phyloP scores from a whole-genome alignment of 1,284 basidiomycete genomes.

The Melampsora medusae region DNA sequence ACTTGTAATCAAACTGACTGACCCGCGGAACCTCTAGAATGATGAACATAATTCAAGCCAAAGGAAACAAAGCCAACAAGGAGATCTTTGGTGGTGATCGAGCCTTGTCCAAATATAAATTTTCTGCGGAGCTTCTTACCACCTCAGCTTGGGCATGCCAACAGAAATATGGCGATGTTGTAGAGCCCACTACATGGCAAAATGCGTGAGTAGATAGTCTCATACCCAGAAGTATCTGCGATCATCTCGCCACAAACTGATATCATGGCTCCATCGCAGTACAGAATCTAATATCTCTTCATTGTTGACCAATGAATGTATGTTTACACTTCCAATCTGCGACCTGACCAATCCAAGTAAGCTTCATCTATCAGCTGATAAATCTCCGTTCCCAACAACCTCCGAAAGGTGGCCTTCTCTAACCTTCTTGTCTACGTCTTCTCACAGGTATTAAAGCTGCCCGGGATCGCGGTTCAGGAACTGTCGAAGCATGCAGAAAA shows the following conservation, averaged over 20 bases:
- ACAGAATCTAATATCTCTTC: conserved; percentile 27
- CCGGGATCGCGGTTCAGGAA: conserved; percentile 35
- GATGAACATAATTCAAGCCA: conserved; percentile 41
- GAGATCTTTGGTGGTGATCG: conserved; percentile 37
- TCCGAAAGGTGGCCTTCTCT: background rate
- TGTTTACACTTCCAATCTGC: conserved; percentile 43
- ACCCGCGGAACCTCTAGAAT: conserved; percentile 6
- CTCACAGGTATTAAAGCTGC: conserved; percentile 18
- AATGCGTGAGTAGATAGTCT: conserved; percentile 12
- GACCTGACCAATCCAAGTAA: conserved; percentile 37
- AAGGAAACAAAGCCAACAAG: conserved; percentile 19
- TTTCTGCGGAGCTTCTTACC: conserved; percentile 25
- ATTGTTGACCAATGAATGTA: conserved; percentile 34
- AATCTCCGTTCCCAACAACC: background rate
- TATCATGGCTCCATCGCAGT: background rate
- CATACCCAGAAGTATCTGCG: background rate
- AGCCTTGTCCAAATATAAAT: conserved; percentile 13
- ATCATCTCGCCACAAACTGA: background rate
- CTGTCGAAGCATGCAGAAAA: conserved; percentile 29
- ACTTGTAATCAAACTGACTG: background rate
- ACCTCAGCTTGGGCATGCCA: conserved; percentile 39
- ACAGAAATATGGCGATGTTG: conserved; percentile 18
- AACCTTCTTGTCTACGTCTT: background rate
- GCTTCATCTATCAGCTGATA: background rate
- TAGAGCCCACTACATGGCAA: conserved; percentile 28